Percentiles rank a stretch among this genome's conserved stretches.
Conservation (phyloP, 1,284 basidiomycete species). For the Pyrrhoderma noxium region DNA sequence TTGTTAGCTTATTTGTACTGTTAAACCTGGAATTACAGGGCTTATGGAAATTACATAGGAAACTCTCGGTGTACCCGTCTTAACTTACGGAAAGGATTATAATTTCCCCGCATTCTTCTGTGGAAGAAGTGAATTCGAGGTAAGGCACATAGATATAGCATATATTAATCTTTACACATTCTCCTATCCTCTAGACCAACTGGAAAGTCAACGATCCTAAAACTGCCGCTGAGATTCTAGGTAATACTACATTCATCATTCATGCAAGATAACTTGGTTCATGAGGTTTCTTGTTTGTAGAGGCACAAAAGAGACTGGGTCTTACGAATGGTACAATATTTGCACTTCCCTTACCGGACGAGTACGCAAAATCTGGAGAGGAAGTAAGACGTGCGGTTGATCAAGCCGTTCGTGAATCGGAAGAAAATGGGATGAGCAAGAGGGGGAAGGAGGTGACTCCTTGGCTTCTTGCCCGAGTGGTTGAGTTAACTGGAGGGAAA, state of each 20-base stretch:
- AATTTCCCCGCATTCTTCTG: constrained; percentile 97
- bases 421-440: constrained; percentile 73
- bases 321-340: constrained; percentile 74
- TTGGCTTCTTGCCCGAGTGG: constrained; percentile 85
- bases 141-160: constrained; percentile 26
- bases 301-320: constrained; percentile 52
- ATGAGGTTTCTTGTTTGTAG: constrained; percentile 29
- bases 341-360: constrained; percentile 84
- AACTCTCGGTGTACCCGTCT: constrained; percentile 90
- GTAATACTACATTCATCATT: constrained; percentile 36
- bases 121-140: constrained; percentile 76
- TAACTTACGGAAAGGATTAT: constrained; percentile 66
- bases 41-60: constrained; percentile 47
- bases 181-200: constrained; percentile 43
- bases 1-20: constrained; percentile 45
- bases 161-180: neutral
- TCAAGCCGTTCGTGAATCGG: constrained; percentile 79
- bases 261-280: neutral
- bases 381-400: constrained; percentile 78
- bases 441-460: constrained; percentile 92
- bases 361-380: constrained; percentile 62
- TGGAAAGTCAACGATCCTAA: constrained; percentile 58
- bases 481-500: constrained; percentile 71
- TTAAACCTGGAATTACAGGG: neutral
- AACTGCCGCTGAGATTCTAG: constrained; percentile 62